Conservation (phyloP, 805 yeast genomes). For the Saccharomycopsis sp. region DNA sequence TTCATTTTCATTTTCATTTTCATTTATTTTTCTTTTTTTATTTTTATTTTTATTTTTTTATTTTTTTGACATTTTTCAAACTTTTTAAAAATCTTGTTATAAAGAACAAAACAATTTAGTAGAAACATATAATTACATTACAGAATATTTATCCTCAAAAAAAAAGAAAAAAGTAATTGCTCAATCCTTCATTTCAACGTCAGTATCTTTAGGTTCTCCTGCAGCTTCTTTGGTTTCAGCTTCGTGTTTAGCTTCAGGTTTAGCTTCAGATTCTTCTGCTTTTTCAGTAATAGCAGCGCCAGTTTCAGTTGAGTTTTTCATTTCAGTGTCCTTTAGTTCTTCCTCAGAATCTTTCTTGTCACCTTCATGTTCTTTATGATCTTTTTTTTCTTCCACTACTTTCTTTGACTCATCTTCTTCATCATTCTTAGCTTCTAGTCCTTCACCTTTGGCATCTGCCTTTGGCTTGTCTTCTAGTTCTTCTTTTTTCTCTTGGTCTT, state of each 20-base stretch:
- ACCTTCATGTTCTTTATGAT: no score
- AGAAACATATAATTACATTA: neutral
- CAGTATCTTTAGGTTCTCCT: conserved; percentile 10
- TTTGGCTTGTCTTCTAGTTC: neutral
- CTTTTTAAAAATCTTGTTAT: no score
- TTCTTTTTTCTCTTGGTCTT: conserved; percentile 3
- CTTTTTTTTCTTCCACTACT: no score
- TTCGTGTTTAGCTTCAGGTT: neutral
- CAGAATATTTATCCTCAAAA: neutral
- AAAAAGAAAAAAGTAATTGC: no score
- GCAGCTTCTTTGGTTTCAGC: conserved; percentile 2
- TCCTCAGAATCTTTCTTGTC: no score
- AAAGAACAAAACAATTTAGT: no score
- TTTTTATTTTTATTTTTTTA: no score
- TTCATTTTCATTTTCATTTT: no score
- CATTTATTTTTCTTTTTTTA: no score
- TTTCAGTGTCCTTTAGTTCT: no score
- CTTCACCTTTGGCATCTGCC: no score
- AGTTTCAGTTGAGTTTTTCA: neutral
- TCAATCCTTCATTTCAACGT: conserved; percentile 1
- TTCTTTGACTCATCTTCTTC: neutral
- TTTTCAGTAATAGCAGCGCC: neutral
- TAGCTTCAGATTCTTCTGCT: neutral
- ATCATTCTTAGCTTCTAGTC: neutral
- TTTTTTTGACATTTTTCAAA: no score